A percentile compares a stretch with the other conserved stretches of the same genome.
Conservation (phyloP, 192 early-diverging fungal species). For the Pecoramyces ruminantium region DNA sequence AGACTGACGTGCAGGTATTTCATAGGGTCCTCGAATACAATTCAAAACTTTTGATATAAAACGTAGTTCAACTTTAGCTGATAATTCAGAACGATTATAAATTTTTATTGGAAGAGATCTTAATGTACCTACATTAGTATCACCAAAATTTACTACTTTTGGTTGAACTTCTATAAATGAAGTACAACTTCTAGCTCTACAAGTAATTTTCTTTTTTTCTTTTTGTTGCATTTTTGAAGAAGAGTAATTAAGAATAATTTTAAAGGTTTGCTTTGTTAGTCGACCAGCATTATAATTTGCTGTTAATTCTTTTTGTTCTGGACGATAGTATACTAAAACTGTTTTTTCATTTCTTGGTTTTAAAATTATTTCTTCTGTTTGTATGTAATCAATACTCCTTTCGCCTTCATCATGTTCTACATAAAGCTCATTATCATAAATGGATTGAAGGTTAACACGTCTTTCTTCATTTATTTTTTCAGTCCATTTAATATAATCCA, state of each 20-base stretch:
- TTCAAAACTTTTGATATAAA: slow-evolving; percentile 88
- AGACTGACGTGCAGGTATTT: slow-evolving; percentile 59
- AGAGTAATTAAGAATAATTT: slow-evolving; percentile 46
- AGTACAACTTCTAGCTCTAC: slow-evolving; percentile 79
- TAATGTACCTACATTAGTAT: slow-evolving; percentile 82
- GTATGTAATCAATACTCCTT: slow-evolving; percentile 8
- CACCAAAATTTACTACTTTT: slow-evolving; percentile 77
- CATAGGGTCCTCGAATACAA: slow-evolving; percentile 47
- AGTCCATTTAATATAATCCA: neutral
- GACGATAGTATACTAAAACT: slow-evolving; percentile 67
- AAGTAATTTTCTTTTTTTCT: slow-evolving; percentile 69
- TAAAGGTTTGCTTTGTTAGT: slow-evolving; percentile 46
- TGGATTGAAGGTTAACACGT: neutral
- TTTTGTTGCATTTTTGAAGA: slow-evolving; percentile 9
- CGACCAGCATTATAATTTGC: slow-evolving; percentile 55
- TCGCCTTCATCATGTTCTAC: neutral
- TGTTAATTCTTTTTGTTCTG: slow-evolving; percentile 39
- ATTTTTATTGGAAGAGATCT: slow-evolving; percentile 72
- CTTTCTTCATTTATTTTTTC: neutral
- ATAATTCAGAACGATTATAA: slow-evolving; percentile 73
- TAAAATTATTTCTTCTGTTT: slow-evolving; percentile 75
- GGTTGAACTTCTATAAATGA: slow-evolving; percentile 80
- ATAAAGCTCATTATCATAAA: neutral
- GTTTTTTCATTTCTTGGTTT: slow-evolving; percentile 67
- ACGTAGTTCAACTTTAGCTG: slow-evolving; percentile 63